Percentiles rank a stretch among this genome's conserved stretches.
These are phyloP conservation scores for Ustilago lituana DNA, from an alignment of 1,284 basidiomycete species.

Conservation along the genomic window DNA sequence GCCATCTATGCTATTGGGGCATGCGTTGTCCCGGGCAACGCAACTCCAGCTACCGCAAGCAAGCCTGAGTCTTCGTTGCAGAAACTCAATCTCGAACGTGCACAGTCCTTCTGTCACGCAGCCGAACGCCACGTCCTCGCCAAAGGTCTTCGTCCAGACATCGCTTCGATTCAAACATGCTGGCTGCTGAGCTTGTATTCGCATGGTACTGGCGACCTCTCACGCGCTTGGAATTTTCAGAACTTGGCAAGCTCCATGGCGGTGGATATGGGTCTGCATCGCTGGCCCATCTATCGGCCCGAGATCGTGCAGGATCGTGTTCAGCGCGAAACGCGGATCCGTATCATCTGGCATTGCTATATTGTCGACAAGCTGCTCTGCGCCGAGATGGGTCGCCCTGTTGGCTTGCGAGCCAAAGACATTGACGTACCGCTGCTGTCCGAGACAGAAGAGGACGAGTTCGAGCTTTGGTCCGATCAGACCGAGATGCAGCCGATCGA, in stretches of 20 bases:
- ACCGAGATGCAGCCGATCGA: conserved; percentile 38
- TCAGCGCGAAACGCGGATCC: conserved; percentile 66
- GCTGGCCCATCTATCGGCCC: conserved; percentile 54
- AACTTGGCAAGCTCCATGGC: conserved; percentile 69
- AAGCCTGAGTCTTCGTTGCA: conserved; percentile 1
- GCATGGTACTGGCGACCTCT: conserved; percentile 69
- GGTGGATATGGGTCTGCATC: conserved; percentile 69
- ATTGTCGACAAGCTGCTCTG: conserved; percentile 69
- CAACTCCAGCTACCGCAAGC: background rate
- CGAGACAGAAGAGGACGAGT: conserved; percentile 68
- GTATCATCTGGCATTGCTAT: conserved; percentile 69
- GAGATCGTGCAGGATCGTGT: conserved; percentile 52
- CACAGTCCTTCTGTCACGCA: conserved; percentile 36
- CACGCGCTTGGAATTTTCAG: conserved; percentile 67
- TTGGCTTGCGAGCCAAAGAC: conserved; percentile 67
- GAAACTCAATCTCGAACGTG: conserved; percentile 37
- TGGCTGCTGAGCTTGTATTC: conserved; percentile 69
- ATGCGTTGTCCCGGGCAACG: conserved; percentile 45
- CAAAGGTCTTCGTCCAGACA: conserved; percentile 46
- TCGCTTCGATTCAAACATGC: conserved; percentile 66
- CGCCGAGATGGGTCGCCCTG: conserved; percentile 69
- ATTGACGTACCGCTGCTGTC: conserved; percentile 68
- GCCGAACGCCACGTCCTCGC: conserved; percentile 55
- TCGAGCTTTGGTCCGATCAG: conserved; percentile 67
- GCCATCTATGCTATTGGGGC: conserved; percentile 58